Conservation (phyloP, 371 early-diverging fungal species). For the Dichotomocladium elegans region DNA sequence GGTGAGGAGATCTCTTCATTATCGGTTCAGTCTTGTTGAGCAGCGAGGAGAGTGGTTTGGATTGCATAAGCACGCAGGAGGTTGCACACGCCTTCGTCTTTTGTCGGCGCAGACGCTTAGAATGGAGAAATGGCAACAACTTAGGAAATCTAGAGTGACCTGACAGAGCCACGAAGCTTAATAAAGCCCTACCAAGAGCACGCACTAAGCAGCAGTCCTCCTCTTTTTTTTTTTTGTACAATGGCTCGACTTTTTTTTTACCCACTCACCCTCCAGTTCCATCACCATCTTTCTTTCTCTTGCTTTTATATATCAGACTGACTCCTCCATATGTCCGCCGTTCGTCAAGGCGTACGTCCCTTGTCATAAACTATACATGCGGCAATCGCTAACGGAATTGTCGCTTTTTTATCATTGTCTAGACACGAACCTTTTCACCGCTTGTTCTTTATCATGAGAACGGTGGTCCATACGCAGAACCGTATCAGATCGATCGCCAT, state of each 20-base stretch:
- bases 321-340: not conserved
- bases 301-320: not conserved
- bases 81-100: no score
- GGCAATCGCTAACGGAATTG: not conserved
- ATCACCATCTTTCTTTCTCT: not conserved
- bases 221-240: not conserved
- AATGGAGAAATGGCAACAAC: no score
- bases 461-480: constrained; percentile 7
- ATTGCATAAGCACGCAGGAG: no score
- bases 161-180: no score
- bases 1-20: no score
- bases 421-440: constrained; percentile 12
- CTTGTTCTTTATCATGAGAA: constrained; percentile 18
- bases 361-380: not conserved
- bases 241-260: not conserved
- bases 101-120: no score
- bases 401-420: not conserved
- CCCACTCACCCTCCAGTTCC: not conserved
- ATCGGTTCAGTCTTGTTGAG: no score
- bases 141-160: no score
- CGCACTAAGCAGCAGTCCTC: no score
- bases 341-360: not conserved
- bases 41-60: no score
- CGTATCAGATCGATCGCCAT: constrained; percentile 30
- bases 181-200: no score